Base-by-base conservation (phyloP, 768 basidiomycete species). In the Pleurotus giganteus region DNA sequence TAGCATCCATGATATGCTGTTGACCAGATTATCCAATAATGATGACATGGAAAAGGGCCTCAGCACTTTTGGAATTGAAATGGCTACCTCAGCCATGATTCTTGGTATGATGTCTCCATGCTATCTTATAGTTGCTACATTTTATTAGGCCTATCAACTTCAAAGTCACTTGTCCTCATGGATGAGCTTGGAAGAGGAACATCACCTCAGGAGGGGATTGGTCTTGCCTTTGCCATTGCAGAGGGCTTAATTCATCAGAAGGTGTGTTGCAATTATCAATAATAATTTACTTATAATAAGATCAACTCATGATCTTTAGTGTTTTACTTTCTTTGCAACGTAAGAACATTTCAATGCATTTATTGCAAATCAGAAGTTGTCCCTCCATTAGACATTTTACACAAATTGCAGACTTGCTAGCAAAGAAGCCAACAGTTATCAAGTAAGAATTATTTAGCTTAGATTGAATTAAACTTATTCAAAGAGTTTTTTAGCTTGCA, bases 171-270 rank as follows among this genome's bases (percentile, higher is more conserved):
- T n/a, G 78, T 97, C 3, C 68, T 98, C 7, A 81, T 98, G 12
- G 97, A 99, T 65, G 97, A 99, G 68, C 77, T 98, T 4, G 96
- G 96, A 0, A 80, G 94, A 28, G 96, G 96, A 1, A 98, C 96
- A 1, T 88, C 91, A 2, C 87, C 94, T 0, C 71, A 75, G 28
- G 96, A 89, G 71, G 96, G 82, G 8, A 71, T 89, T 13, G 91
- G 90, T 3, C 89, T 94, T 56, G 84, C 89, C 0, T 86, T 91
- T 69, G 90, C 91, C 12, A 89, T 93, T 61, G 90, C 82, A 13
- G 93, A 86, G 72, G 89, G 71, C 65, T 80, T 86, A 53, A 85
- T 98, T 60, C 74, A 72, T 47, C 72, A 80, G 44, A 90, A 89
- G 75, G 94, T 89, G 28, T 36, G 75, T 58, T 39, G 39, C 43